phyloP scores from a whole-genome alignment of 371 early-diverging fungal species.

The Mucor saturninus region DNA sequence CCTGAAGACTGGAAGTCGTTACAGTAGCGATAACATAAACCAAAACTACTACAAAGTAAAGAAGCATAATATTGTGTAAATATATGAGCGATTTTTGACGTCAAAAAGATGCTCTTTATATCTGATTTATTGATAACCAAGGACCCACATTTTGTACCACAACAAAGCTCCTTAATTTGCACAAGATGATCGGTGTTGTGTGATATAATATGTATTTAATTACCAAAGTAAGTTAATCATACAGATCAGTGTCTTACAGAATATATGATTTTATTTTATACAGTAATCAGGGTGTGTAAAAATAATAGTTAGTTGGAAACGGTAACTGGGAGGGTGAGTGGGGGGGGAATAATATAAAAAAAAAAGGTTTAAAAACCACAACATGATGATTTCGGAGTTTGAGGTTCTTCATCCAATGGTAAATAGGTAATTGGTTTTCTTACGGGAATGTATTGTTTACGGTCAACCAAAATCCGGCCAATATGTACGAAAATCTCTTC shows the following conservation, averaged over 20 bases:
- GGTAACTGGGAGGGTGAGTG: constrained; percentile 1
- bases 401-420: constrained; percentile 44
- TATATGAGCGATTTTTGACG: neutral
- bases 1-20: constrained; percentile 11
- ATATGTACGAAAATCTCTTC: constrained; percentile 69
- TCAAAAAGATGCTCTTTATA: neutral
- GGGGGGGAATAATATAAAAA: constrained; percentile 11
- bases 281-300: neutral
- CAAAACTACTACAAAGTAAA: neutral
- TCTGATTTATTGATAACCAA: neutral
- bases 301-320: neutral
- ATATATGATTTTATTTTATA: too few species aligned
- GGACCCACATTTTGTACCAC: too few species aligned
- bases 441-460: constrained; percentile 50
- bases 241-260: too few species aligned
- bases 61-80: neutral
- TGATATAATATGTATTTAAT: too few species aligned
- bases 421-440: constrained; percentile 37
- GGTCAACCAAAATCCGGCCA: constrained; percentile 62
- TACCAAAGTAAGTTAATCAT: too few species aligned
- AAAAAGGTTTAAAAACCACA: constrained; percentile 35
- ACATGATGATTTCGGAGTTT: constrained; percentile 39
- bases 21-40: neutral
- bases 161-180: too few species aligned
- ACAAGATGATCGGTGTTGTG: too few species aligned